Evolutionary conservation across 139 green algal species (phyloP).

Genomic region (Chlorella sp.): DNA sequence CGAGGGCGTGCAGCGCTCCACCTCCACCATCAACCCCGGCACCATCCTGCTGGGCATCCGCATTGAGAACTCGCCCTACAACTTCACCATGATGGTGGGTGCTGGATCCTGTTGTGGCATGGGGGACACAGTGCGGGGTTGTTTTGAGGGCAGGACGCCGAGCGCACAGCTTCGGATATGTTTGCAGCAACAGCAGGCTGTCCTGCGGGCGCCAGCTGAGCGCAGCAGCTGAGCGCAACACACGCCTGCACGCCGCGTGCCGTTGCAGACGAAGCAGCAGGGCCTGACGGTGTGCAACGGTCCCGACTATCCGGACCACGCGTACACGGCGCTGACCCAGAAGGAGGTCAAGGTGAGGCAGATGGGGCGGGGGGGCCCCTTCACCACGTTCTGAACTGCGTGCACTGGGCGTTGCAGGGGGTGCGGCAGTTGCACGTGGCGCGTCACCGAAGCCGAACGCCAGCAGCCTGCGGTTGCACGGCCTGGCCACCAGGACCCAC

Average conservation of each 20-base stretch:
- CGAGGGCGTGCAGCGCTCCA: slow-evolving; percentile 75
- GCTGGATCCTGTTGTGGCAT: too few species aligned
- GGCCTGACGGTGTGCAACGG: slow-evolving; percentile 61
- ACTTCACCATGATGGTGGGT: slow-evolving; percentile 87
- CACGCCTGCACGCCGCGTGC: background rate
- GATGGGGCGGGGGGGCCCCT: too few species aligned
- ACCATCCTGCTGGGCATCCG: slow-evolving; percentile 90
- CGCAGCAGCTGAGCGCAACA: background rate
- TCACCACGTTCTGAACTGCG: too few species aligned
- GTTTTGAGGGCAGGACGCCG: too few species aligned
- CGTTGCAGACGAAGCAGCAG: slow-evolving; percentile 57
- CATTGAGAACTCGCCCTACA: slow-evolving; percentile 94
- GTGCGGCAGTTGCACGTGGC: too few species aligned
- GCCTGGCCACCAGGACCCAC: too few species aligned
- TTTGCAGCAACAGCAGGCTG: background rate
- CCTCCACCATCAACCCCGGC: slow-evolving; percentile 86
- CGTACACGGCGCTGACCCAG: slow-evolving; percentile 44
- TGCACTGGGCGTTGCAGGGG: too few species aligned
- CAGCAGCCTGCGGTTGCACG: too few species aligned
- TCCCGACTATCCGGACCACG: slow-evolving; percentile 51
- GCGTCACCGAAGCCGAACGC: too few species aligned
- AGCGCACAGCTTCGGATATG: too few species aligned
- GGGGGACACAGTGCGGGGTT: too few species aligned
- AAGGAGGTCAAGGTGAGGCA: slow-evolving; percentile 69
- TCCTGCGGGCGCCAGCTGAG: background rate